Base-by-base conservation (phyloP, 345 rosid species). In the Dipteronia sinensis region DNA sequence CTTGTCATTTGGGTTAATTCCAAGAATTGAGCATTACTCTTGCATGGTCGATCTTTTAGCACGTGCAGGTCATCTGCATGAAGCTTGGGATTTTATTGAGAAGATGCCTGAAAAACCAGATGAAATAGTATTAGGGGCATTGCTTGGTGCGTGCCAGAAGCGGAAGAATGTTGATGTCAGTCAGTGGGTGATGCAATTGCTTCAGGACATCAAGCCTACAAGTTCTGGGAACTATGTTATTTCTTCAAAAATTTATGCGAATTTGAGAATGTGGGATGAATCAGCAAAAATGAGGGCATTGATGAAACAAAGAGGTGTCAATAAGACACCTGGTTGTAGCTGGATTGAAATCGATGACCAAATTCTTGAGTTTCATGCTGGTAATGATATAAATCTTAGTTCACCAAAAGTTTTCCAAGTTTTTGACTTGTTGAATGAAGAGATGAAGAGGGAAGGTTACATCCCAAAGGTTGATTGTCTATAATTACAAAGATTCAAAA, bases 251-350 rank as follows among this genome's bases (percentile, higher is more conserved):
- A 86, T 95, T 27, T 91, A 82, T 77, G 95, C 95, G 20, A 86
- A 90, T 34, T 72, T 82, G 84, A 91, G 86, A 82, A 89, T 80
- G 88, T 93, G 95, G 95, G 91, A 89, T 78, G 88, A 91, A 16
- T 87, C 89, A 7, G 98, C 93, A 16, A 87, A 88, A 80, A 89
- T 88, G 91, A 88, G 97, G 79, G 72, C 69, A 3, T 82, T 90
- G 85, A 93, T 94, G 98, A 88, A 86, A 87, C 80, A 85, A 38
- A 84, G 83, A 72, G 97, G 95, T 31, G 86, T 93, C 31, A 25
- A 63, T 31, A 95, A 95, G 85, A 89, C 93, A 68, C 96, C 97
- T 17, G 99, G 98, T 17, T 93, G 99, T 81, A 95, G 97, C 82
- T 95, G 98, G 99, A 83, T 93, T 7, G 96, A 85, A 73, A 85